A percentile compares a stretch with the other conserved stretches of the same genome.
phyloP scores from a whole-genome alignment of 2,329 filamentous ascomycete species.

The Aspergillus flavus region DNA sequence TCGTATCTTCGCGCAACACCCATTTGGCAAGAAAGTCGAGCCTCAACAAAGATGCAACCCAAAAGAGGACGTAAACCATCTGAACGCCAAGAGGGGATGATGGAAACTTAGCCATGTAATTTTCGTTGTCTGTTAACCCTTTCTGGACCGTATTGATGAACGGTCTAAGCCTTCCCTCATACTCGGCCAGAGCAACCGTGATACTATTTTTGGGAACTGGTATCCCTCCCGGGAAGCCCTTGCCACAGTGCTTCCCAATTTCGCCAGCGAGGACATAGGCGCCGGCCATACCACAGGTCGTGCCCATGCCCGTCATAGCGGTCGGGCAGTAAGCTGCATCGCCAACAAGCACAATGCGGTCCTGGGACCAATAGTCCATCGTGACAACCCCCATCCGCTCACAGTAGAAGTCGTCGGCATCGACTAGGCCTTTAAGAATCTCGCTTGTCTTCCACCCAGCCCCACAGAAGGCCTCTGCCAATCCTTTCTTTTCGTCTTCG shows the following conservation, averaged over 20 bases:
- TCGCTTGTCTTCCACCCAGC: slow-evolving; percentile 50
- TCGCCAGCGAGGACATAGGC: slow-evolving; percentile 61
- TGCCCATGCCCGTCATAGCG: slow-evolving; percentile 39
- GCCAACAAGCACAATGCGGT: slow-evolving; percentile 47
- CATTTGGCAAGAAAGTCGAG: slow-evolving; percentile 37
- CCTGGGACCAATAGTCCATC: slow-evolving; percentile 47
- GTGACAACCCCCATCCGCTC: slow-evolving; percentile 50
- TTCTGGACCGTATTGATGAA: slow-evolving; percentile 48
- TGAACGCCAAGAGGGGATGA: slow-evolving; percentile 35
- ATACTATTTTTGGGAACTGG: slow-evolving; percentile 28
- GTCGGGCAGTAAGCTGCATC: slow-evolving; percentile 42
- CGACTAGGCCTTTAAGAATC: slow-evolving; percentile 47
- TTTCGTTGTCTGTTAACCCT: slow-evolving; percentile 7
- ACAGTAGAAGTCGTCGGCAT: slow-evolving; percentile 51
- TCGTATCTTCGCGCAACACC: slow-evolving; percentile 36
- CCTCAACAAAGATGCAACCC: slow-evolving; percentile 35
- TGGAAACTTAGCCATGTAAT: slow-evolving; percentile 24
- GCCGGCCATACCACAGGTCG: slow-evolving; percentile 35
- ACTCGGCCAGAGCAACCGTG: slow-evolving; percentile 35
- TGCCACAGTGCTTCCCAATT: slow-evolving; percentile 29
- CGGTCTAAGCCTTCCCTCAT: slow-evolving; percentile 50
- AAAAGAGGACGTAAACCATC: slow-evolving; percentile 34
- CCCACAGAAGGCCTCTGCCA: slow-evolving; percentile 44
- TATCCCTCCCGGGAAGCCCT: slow-evolving; percentile 12
- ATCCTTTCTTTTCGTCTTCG: slow-evolving; percentile 43